Percentiles rank a stretch among this genome's conserved stretches.
Evolutionary conservation across 768 basidiomycete genomes (phyloP).

Genomic region (Crucibulum laeve): DNA sequence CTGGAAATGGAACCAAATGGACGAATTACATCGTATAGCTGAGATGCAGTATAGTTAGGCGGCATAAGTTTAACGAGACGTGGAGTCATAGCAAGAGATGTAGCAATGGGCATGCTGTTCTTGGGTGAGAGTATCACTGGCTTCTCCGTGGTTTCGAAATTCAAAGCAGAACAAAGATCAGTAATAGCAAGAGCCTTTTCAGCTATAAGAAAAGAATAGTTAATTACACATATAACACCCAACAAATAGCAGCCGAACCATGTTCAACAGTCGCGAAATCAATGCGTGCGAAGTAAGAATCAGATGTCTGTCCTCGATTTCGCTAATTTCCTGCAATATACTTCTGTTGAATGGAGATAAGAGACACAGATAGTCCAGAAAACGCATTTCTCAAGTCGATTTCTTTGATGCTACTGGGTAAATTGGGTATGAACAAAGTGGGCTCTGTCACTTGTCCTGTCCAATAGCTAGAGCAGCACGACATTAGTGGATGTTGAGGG

Average conservation of each 20-base stretch:
- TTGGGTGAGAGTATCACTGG: background rate
- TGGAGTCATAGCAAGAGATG: background rate
- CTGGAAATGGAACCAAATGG: background rate
- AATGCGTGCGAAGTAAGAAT: background rate
- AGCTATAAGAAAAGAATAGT: background rate
- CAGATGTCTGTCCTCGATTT: background rate
- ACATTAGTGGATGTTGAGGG: too few species aligned
- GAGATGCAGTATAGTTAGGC: background rate
- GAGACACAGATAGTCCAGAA: background rate
- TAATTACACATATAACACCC: background rate
- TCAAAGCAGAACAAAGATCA: background rate
- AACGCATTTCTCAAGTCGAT: background rate
- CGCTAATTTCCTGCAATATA: background rate
- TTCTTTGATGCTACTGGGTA: background rate
- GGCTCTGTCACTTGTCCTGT: conserved; percentile 5
- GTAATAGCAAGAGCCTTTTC: background rate
- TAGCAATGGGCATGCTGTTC: background rate
- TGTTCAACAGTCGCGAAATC: background rate
- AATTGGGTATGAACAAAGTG: background rate
- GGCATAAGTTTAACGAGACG: background rate
- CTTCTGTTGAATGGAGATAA: background rate
- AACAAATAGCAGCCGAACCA: background rate
- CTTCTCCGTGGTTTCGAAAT: background rate
- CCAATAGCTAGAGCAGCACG: too few species aligned
- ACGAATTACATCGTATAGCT: background rate